These are phyloP conservation scores for Ustulina deusta DNA, from an alignment of 2,329 filamentous ascomycete species.

Conservation along the genomic window DNA sequence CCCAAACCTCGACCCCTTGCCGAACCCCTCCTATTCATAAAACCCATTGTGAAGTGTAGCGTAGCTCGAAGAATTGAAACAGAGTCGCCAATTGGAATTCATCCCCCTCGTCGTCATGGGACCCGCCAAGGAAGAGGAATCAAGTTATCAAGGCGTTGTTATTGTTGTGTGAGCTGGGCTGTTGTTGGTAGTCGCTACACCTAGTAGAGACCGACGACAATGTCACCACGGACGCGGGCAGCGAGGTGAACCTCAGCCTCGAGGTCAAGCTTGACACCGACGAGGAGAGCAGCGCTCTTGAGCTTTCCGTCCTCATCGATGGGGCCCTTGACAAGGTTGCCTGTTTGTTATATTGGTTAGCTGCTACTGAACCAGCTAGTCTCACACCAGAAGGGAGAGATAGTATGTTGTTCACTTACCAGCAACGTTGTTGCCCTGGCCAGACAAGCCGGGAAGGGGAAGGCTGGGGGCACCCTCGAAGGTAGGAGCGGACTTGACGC, in stretches of 20 bases:
- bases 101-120: conserved; percentile 3
- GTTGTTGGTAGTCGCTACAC: conserved; percentile 10
- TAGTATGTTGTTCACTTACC: conserved; percentile 37
- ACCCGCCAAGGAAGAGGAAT: conserved; percentile 31
- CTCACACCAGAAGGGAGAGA: background rate
- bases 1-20: conserved; percentile 2
- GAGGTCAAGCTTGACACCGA: conserved; percentile 72
- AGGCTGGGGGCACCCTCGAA: conserved; percentile 33
- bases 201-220: conserved; percentile 69
- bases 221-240: conserved; percentile 70
- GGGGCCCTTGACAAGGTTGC: conserved; percentile 68
- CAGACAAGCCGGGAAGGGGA: conserved; percentile 49
- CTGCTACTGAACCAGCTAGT: conserved; percentile 17
- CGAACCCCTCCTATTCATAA: conserved; percentile 11
- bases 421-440: conserved; percentile 46
- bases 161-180: conserved; percentile 4
- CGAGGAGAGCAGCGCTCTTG: conserved; percentile 68
- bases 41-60: conserved; percentile 35
- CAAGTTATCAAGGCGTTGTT: conserved; percentile 14
- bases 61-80: conserved; percentile 35
- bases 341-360: conserved; percentile 50
- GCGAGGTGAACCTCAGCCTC: conserved; percentile 73
- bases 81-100: conserved; percentile 17
- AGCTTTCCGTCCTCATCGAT: conserved; percentile 68
- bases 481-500: conserved; percentile 41